Base-by-base conservation (phyloP, 2,329 filamentous ascomycete species). In the Fusarium sulawesiense region DNA sequence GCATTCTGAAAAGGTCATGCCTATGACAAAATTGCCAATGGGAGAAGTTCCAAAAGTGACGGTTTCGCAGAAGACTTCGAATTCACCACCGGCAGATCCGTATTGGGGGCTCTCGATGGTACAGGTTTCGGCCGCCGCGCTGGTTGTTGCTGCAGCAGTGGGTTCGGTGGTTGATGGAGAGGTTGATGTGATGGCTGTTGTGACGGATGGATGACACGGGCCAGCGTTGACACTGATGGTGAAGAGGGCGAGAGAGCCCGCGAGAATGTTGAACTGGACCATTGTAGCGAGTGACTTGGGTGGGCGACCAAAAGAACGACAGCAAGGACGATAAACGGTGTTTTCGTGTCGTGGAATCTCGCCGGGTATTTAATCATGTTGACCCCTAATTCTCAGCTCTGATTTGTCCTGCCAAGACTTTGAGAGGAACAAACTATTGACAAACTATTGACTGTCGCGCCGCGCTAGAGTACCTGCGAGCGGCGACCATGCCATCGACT, bases 281-380 rank as follows among this genome's bases (percentile, higher is more conserved):
- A 50, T 37, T 8, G 4, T 50, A 50, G 20, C 21, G 30, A 50
- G 1, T 6, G 47, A 50, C 47, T 37, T 12, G 7, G 11, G 20
- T 34, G 1, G 4, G 12, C 3, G 25, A 4, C 2, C 2, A n/a
- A 10, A n/a, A 25, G 2, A 25, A 3, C 4, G 30, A 25, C 16
- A 10, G 13, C 5, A 23, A n/a, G 21, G 21, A 23, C 21, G 21
- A 23, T 23, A 2, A 23, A 23, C 21, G 21, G 21, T 23, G 21
- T 23, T 23, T 23, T 23, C 21, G 2, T 23, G 21, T 23, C 21
- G 21, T 23, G 21, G 8, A 27, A 27, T 27, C 10, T 27, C 3
- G 3, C 1, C 25, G 8, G 8, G 18, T 34, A 32, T 34, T 9
- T 9, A 14, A 13, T 34, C 29, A 8, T 11, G 2, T 16, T n/a